Evolutionary conservation across 2,329 filamentous ascomycete genomes (phyloP).

Genomic region (Shiraia bambusicola): DNA sequence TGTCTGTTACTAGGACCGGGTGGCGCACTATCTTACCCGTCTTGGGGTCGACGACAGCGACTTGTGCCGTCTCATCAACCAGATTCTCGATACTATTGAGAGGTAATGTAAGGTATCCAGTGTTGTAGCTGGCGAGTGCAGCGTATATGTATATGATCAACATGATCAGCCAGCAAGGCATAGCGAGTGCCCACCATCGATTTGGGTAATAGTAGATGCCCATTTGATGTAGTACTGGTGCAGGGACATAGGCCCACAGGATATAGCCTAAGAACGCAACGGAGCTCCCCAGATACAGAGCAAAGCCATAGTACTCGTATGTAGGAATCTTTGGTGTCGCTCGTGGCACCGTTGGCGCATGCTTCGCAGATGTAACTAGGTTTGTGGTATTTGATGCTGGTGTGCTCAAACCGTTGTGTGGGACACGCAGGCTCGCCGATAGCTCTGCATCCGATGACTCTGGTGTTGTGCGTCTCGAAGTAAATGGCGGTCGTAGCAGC

Average conservation of each 20-base stretch:
- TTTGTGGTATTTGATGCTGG: constrained; percentile 55
- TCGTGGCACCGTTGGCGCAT: constrained; percentile 69
- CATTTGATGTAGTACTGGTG: constrained; percentile 85
- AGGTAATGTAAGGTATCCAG: constrained; percentile 80
- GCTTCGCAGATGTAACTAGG: constrained; percentile 60
- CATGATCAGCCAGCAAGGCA: constrained; percentile 89
- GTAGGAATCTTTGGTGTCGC: constrained; percentile 94
- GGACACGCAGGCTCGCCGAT: constrained; percentile 11
- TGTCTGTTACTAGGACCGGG: constrained; percentile 24
- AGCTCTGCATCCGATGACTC: constrained; percentile 84
- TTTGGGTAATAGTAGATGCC: constrained; percentile 97
- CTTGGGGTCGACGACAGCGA: constrained; percentile 73
- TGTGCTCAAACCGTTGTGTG: constrained; percentile 28
- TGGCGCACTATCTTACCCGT: constrained; percentile 59
- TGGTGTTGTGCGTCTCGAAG: constrained; percentile 85
- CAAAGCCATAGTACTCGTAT: constrained; percentile 99
- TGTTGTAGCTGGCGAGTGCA: constrained; percentile 87
- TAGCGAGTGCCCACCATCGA: constrained; percentile 94
- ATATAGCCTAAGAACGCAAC: constrained; percentile 74
- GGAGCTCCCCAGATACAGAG: constrained; percentile 87
- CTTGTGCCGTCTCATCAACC: constrained; percentile 84
- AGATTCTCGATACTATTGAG: constrained; percentile 82
- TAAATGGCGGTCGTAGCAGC: constrained; percentile 71
- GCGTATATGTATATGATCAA: constrained; percentile 89
- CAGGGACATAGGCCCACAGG: constrained; percentile 87